Evolutionary conservation across 2,329 filamentous ascomycete genomes (phyloP).

Genomic region (Ceratocystis alfenasii): DNA sequence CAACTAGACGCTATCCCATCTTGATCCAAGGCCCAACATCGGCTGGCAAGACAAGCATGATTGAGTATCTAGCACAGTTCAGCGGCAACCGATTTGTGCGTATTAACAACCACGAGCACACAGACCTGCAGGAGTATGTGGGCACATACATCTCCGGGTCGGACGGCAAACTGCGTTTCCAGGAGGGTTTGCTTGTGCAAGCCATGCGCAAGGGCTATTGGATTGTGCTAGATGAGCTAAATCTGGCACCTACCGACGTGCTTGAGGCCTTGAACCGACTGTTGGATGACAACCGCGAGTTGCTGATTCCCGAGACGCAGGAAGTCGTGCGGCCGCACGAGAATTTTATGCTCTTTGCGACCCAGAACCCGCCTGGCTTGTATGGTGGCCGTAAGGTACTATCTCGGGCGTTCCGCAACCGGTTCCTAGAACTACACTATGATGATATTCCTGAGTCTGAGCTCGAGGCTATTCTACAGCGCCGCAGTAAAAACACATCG

Average conservation of each 20-base stretch:
- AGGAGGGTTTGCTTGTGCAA: constrained; percentile 86
- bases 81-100: constrained; percentile 95
- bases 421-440: constrained; percentile 93
- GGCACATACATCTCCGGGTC: constrained; percentile 82
- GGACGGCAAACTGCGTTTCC: constrained; percentile 76
- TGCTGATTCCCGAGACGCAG: constrained; percentile 92
- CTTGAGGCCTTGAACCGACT: constrained; percentile 91
- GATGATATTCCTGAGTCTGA: constrained; percentile 96
- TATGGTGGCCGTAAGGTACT: constrained; percentile 92
- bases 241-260: constrained; percentile 92
- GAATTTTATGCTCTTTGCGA: constrained; percentile 96
- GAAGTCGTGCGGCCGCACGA: constrained; percentile 83
- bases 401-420: constrained; percentile 88
- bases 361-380: constrained; percentile 87
- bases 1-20: constrained; percentile 82
- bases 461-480: constrained; percentile 78
- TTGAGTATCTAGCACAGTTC: constrained; percentile 91
- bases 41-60: constrained; percentile 98
- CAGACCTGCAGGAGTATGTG: constrained; percentile 92
- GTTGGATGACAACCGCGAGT: constrained; percentile 88
- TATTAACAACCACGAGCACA: constrained; percentile 99
- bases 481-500: constrained; percentile 72
- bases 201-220: constrained; percentile 88
- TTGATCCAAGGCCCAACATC: constrained; percentile 95
- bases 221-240: constrained; percentile 96